phyloP scores from a whole-genome alignment of 805 yeast species.

The Starmerella geochares region DNA sequence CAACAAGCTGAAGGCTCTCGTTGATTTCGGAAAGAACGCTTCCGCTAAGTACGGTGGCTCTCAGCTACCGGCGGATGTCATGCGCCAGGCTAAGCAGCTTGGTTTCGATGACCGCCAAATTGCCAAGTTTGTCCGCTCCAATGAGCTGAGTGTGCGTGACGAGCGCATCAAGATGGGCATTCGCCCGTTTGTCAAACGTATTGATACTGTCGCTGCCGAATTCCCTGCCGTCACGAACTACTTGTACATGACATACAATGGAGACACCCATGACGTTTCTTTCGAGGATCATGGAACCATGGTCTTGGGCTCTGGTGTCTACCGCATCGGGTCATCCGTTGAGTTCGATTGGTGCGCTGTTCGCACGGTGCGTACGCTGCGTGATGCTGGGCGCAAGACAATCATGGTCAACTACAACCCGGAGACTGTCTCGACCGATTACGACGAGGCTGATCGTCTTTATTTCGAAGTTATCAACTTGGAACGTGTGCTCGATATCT shows the following conservation, averaged over 20 bases:
- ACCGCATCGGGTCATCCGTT: constrained; percentile 96
- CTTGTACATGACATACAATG: constrained; percentile 88
- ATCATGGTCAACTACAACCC: constrained; percentile 97
- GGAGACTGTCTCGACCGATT: constrained; percentile 97
- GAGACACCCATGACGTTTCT: constrained; percentile 73
- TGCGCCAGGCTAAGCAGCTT: constrained; percentile 78
- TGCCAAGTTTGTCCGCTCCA: constrained; percentile 77
- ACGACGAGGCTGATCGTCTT: constrained; percentile 93
- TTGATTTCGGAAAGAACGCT: constrained; percentile 39
- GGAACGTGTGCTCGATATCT: constrained; percentile 89
- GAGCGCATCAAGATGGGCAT: constrained; percentile 78
- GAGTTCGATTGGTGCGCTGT: constrained; percentile 99
- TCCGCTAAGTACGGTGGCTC: constrained; percentile 22
- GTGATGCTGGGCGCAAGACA: constrained; percentile 78
- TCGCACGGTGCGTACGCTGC: constrained; percentile 84
- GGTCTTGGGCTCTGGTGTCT: constrained; percentile 97
- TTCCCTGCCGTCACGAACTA: constrained; percentile 95
- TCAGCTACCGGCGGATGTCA: constrained; percentile 49
- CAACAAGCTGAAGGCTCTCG: constrained; percentile 68
- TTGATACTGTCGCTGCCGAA: constrained; percentile 98
- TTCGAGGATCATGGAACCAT: constrained; percentile 88
- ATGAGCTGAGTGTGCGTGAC: constrained; percentile 86
- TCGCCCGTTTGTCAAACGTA: constrained; percentile 87
- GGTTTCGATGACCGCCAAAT: constrained; percentile 96
- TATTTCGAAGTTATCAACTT: constrained; percentile 91